These are phyloP conservation scores for Anethum foeniculum DNA, from an alignment of 140 eudicot genomes.

Conservation along the genomic window DNA sequence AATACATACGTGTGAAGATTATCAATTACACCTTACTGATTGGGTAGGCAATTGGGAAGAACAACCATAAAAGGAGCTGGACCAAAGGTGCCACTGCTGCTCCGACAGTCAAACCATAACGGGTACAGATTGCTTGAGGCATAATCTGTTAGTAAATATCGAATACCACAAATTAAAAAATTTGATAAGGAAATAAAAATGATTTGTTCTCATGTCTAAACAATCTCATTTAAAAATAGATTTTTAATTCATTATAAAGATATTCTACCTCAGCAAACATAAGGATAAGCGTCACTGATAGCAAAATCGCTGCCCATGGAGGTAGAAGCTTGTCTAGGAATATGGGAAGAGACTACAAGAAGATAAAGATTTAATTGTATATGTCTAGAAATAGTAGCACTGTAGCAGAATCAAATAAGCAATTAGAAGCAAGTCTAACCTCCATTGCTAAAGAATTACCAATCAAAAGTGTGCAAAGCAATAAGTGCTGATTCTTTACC, in stretches of 20 bases:
- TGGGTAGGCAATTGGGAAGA: constrained; percentile 90
- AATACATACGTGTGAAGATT: not conserved
- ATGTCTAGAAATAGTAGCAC: constrained; percentile 8
- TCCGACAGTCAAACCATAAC: constrained; percentile 92
- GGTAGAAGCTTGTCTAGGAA: constrained; percentile 94
- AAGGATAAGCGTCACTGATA: constrained; percentile 91
- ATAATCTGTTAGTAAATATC: constrained; percentile 45
- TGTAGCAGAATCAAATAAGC: constrained; percentile 8
- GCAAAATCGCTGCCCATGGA: constrained; percentile 90
- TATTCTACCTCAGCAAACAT: constrained; percentile 88
- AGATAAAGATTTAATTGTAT: not conserved
- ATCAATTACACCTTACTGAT: constrained; percentile 71
- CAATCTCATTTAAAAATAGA: not conserved
- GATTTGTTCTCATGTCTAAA: not conserved
- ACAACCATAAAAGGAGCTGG: constrained; percentile 65
- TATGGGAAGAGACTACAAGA: constrained; percentile 78
- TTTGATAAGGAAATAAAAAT: not conserved
- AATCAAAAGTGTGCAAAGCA: constrained; percentile 98
- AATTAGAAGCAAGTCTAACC: constrained; percentile 40
- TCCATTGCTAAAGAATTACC: constrained; percentile 97
- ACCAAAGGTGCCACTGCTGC: constrained; percentile 91
- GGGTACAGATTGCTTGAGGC: constrained; percentile 95
- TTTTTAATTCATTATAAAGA: not conserved
- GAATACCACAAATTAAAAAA: not conserved
- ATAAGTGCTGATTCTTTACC: constrained; percentile 92